Conservation (phyloP, 116 monocot species). For the Cymodocea nodosa region DNA sequence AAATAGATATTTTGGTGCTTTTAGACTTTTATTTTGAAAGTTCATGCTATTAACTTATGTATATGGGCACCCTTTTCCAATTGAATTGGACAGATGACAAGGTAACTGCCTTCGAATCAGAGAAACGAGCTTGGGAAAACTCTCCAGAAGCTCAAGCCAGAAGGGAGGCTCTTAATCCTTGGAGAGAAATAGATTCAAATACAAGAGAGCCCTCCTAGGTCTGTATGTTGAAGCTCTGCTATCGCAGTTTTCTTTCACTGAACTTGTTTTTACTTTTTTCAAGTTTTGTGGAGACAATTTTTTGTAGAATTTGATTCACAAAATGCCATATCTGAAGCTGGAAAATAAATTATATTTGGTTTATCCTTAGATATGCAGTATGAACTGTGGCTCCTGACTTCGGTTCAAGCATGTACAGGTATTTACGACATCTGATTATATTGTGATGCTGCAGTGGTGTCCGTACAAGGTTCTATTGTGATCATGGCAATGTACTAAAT, state of each 20-base stretch:
- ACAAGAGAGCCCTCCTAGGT: conserved; percentile 20
- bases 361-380: too few relatives aligned
- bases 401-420: too few relatives aligned
- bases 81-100: conserved; percentile 51
- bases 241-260: background rate
- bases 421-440: too few relatives aligned
- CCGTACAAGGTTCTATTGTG: too few relatives aligned
- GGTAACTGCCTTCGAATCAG: conserved; percentile 69
- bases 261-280: background rate
- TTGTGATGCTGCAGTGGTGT: too few relatives aligned
- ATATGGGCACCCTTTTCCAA: background rate
- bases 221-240: background rate
- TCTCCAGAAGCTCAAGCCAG: conserved; percentile 67
- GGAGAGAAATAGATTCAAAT: conserved; percentile 50
- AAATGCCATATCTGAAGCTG: background rate
- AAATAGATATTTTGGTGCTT: too few relatives aligned
- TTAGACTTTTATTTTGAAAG: too few relatives aligned
- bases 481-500: too few relatives aligned
- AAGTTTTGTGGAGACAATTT: background rate
- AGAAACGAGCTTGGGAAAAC: conserved; percentile 79
- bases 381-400: too few relatives aligned
- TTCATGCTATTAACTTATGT: background rate
- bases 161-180: conserved; percentile 88
- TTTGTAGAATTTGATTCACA: background rate
- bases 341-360: background rate